Evolutionary conservation across 106 monocot genomes (phyloP), one percentile per base, ranked within the genome.

Genomic region (Apostasia shenzhenica): DNA sequence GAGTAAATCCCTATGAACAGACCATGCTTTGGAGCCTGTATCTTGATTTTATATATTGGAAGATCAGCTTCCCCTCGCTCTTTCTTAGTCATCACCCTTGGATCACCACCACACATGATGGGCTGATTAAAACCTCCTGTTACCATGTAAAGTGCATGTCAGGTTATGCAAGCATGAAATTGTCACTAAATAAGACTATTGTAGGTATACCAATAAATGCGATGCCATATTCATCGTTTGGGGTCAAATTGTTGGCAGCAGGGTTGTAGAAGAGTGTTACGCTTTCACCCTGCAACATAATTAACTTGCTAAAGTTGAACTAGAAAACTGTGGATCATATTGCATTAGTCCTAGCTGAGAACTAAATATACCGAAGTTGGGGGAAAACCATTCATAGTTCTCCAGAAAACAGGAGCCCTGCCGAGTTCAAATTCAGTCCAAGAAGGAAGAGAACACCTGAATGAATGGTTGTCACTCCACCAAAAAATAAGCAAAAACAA

Each of bases 61-160:
- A 81, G 81, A 78, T 91, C 95, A 70, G 91, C 88, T 72, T 83
- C 88, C 37, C 95, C 95, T 59, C 91, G 77, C 51, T 60, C 77
- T 79, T 84, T 88, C 57, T 13, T 76, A 48, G 77, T 86, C 95
- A 95, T 95, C 12, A 75, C 70, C 70, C 94, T 84, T 51, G 91
- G 94, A 57, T 95, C 94, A 55, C 86, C 82, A 44, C 88, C 86
- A 57, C 94, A 95, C 94, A 91, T 91, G 45, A 95, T 88, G 5
- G 94, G 94, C 75, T 95, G 94, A 72, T 91, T 91, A 67, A 95
- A 95, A n/a, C 91, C 95, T 11, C 95, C 94, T 94, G 55, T 39
- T 81, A 66, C 41, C 55, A 47, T 62, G 9, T 11, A 55, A 80
- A 48, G 2, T 65, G 9, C 2, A 70, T 12, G 5, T 44, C 3